These are phyloP conservation scores for Sporothrix globosa DNA, from an alignment of 2,329 filamentous ascomycete genomes.

Conservation along the genomic window DNA sequence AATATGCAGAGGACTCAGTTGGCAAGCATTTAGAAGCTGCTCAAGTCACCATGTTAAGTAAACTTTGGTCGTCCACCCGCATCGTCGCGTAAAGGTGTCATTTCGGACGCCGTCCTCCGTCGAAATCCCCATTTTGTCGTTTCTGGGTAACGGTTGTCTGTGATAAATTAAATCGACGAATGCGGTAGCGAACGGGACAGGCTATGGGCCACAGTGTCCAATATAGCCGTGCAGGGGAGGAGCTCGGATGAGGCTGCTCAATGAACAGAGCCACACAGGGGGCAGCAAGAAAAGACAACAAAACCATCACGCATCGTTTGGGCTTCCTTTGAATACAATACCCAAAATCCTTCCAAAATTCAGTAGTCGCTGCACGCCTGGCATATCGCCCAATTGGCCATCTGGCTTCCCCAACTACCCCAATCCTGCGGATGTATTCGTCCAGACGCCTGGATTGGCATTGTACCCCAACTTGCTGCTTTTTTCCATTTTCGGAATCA, in stretches of 20 bases:
- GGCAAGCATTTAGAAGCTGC: neutral
- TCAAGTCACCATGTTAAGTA: neutral
- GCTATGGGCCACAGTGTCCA: neutral
- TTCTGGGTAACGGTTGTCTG: constrained; percentile 1
- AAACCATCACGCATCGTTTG: no score
- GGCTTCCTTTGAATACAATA: no score
- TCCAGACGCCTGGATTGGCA: neutral
- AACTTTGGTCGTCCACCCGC: neutral
- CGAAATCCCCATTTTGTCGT: constrained; percentile 8
- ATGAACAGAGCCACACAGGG: no score
- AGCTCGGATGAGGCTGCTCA: no score
- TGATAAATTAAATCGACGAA: constrained; percentile 4
- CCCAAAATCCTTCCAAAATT: no score
- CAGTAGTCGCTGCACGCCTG: no score
- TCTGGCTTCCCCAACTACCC: constrained; percentile 1
- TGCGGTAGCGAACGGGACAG: constrained; percentile 11
- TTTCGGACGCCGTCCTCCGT: constrained; percentile 28
- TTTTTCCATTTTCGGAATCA: neutral
- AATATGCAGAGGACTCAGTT: no score
- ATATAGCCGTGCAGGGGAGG: neutral
- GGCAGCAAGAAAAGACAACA: no score
- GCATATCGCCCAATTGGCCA: no score
- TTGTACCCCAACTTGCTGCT: constrained; percentile 5
- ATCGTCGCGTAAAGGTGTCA: constrained; percentile 12
- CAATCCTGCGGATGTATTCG: constrained; percentile 22